Evolutionary conservation across 805 yeast genomes (phyloP).

Genomic region (Limtongozyma cylindracea): DNA sequence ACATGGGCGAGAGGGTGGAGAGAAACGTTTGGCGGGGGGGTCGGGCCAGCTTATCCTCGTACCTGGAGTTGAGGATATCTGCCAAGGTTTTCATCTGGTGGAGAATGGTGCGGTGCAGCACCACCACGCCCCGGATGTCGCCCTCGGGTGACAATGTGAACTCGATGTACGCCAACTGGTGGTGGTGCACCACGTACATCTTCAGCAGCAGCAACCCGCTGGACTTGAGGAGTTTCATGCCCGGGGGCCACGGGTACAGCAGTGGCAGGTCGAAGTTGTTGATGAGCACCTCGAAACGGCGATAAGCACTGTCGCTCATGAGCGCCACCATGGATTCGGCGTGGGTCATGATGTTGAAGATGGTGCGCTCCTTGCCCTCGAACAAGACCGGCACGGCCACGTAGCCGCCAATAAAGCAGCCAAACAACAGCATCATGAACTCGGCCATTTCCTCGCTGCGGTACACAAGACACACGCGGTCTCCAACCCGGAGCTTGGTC

Average conservation of each 20-base stretch:
- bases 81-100: constrained; percentile 71
- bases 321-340: constrained; percentile 62
- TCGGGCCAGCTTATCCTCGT: constrained; percentile 10
- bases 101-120: constrained; percentile 68
- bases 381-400: constrained; percentile 87
- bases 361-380: constrained; percentile 40
- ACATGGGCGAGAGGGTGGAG: constrained; percentile 15
- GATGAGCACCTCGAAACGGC: constrained; percentile 41
- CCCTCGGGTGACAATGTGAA: constrained; percentile 80
- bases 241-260: constrained; percentile 69
- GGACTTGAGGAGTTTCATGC: constrained; percentile 58
- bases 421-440: constrained; percentile 65
- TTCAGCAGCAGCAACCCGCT: constrained; percentile 50
- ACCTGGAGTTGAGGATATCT: constrained; percentile 25
- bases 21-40: constrained; percentile 24
- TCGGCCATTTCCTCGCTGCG: constrained; percentile 69
- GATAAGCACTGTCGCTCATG: constrained; percentile 57
- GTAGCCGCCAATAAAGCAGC: constrained; percentile 81
- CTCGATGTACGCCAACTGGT: constrained; percentile 70
- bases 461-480: constrained; percentile 63
- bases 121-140: constrained; percentile 77
- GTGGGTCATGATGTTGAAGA: constrained; percentile 40
- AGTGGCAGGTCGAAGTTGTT: constrained; percentile 17
- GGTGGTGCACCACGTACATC: constrained; percentile 1
- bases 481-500: constrained; percentile 51